These are phyloP conservation scores for Beta macrorhiza DNA, from an alignment of 179 eudicot species.

Conservation along the genomic window DNA sequence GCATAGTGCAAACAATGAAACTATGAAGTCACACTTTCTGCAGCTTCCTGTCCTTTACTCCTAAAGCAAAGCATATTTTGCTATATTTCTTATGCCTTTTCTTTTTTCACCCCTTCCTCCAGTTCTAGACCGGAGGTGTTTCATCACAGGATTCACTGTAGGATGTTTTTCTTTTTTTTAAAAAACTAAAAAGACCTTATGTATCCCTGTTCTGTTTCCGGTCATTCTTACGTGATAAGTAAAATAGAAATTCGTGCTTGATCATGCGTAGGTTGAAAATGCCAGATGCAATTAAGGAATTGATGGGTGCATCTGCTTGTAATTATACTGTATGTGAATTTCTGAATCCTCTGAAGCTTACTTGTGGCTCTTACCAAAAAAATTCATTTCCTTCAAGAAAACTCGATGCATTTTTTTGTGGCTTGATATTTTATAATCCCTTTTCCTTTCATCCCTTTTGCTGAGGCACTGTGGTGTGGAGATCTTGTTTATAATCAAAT, in stretches of 20 bases:
- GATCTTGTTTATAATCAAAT: not conserved
- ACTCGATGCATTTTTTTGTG: not conserved
- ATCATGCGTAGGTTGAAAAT: not conserved
- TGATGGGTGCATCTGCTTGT: not conserved
- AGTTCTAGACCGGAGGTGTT: not conserved
- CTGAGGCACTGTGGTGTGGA: not conserved
- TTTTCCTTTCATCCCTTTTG: not conserved
- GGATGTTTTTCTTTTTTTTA: too few species aligned
- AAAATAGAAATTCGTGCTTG: not conserved
- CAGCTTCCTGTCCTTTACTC: conserved; percentile 3
- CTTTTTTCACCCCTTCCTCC: not conserved
- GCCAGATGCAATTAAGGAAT: not conserved
- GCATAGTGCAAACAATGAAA: too few species aligned
- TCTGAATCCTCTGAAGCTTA: not conserved
- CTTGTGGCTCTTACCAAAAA: not conserved
- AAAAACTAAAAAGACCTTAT: too few species aligned
- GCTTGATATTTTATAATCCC: not conserved
- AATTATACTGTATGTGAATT: not conserved
- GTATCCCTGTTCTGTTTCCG: not conserved
- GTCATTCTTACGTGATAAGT: not conserved
- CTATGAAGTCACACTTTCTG: too few species aligned
- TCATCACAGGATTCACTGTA: not conserved
- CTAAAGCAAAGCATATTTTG: not conserved
- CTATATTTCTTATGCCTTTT: not conserved
- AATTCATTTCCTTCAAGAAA: not conserved